These are phyloP conservation scores for Crithidia acanthocephali DNA, from an alignment of 208 protist genomes.

Conservation along the genomic window DNA sequence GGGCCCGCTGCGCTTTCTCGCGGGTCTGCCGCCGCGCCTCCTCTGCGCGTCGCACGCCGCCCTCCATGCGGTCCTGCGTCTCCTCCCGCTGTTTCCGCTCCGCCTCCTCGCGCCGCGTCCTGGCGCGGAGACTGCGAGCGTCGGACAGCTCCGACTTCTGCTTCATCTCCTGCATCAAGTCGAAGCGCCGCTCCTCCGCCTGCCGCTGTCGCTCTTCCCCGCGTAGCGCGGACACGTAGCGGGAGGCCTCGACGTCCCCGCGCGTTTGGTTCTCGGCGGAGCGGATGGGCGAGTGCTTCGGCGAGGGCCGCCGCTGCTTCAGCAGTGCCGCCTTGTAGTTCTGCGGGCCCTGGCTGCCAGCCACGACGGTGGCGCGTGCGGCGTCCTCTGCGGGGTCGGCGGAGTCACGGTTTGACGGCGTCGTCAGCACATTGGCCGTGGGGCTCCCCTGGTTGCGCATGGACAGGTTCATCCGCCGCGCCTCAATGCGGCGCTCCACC, in stretches of 20 bases:
- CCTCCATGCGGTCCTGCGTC: slow-evolving; percentile 66
- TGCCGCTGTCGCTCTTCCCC: slow-evolving; percentile 84
- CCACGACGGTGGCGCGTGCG: slow-evolving; percentile 4
- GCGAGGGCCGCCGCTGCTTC: slow-evolving; percentile 52
- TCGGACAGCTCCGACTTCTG: slow-evolving; percentile 63
- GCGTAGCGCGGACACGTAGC: slow-evolving; percentile 72
- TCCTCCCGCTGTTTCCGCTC: slow-evolving; percentile 59
- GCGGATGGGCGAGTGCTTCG: slow-evolving; percentile 37
- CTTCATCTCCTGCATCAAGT: slow-evolving; percentile 72
- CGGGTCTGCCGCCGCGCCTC: slow-evolving; percentile 73
- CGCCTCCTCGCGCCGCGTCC: slow-evolving; percentile 70
- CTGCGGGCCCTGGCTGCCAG: slow-evolving; percentile 14
- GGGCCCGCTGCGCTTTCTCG: slow-evolving; percentile 58
- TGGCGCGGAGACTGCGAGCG: slow-evolving; percentile 51
- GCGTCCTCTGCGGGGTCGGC: slow-evolving; percentile 18
- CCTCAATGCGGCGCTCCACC: slow-evolving; percentile 60
- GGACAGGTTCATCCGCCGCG: slow-evolving; percentile 39
- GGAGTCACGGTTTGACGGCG: slow-evolving; percentile 40
- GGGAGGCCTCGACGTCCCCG: slow-evolving; percentile 67
- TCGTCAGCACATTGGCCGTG: slow-evolving; percentile 18
- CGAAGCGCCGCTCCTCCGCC: slow-evolving; percentile 80
- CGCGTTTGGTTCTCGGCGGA: slow-evolving; percentile 33
- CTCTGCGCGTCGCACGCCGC: slow-evolving; percentile 65
- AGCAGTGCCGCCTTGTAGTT: slow-evolving; percentile 41
- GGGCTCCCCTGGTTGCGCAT: slow-evolving; percentile 26